Evolutionary conservation across 2,329 filamentous ascomycete genomes (phyloP).

Genomic region (Sphaerostilbella broomeana): DNA sequence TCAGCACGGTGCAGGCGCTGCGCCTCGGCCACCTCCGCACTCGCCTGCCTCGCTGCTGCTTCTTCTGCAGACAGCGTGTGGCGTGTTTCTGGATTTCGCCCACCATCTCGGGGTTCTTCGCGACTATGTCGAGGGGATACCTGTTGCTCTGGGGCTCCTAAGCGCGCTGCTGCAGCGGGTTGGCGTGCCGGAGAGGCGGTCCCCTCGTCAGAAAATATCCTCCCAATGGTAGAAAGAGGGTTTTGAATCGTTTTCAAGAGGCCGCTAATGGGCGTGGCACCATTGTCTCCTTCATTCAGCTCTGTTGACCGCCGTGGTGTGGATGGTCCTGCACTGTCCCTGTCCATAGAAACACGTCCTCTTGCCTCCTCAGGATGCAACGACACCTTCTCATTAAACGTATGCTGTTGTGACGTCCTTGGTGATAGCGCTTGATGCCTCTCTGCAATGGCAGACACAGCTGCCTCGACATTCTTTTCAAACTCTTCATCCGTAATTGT

Average conservation of each 20-base stretch:
- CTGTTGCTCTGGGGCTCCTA: constrained; percentile 3
- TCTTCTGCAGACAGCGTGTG: constrained; percentile 67
- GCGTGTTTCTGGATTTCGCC: constrained; percentile 29
- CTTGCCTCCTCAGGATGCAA: constrained; percentile 25
- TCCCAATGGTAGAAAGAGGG: constrained; percentile 82
- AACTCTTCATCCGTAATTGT: constrained; percentile 95
- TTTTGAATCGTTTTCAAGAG: constrained; percentile 85
- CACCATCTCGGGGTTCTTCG: constrained; percentile 11
- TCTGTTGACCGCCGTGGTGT: constrained; percentile 48
- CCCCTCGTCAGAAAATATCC: constrained; percentile 77
- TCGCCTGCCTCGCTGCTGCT: constrained; percentile 82
- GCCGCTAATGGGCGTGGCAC: constrained; percentile 73
- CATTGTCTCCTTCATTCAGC: constrained; percentile 46
- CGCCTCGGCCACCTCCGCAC: constrained; percentile 82
- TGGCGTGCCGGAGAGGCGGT: constrained; percentile 30
- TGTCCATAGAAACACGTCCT: constrained; percentile 37
- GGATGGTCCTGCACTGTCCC: constrained; percentile 29
- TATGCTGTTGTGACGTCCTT: constrained; percentile 30
- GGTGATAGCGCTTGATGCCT: constrained; percentile 60
- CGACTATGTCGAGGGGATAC: background rate
- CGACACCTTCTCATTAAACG: constrained; percentile 40
- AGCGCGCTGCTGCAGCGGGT: constrained; percentile 21
- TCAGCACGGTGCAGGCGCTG: constrained; percentile 75
- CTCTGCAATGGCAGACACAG: constrained; percentile 92
- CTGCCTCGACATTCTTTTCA: constrained; percentile 90